These are phyloP conservation scores for Papiliotrema terrestris DNA, from an alignment of 1,284 basidiomycete species.

Conservation along the genomic window DNA sequence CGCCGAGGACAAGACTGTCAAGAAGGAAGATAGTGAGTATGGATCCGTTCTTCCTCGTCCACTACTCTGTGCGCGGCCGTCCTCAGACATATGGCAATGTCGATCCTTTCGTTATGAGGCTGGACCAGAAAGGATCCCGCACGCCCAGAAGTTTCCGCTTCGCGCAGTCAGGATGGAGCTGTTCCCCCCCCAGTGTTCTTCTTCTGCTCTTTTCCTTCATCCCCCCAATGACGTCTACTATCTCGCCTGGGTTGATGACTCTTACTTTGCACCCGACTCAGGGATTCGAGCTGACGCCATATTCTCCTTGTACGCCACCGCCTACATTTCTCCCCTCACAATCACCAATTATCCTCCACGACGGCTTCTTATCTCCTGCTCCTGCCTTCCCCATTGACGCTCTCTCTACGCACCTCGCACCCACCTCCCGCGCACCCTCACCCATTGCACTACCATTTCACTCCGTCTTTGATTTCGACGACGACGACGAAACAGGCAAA, in stretches of 20 bases:
- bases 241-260: not conserved
- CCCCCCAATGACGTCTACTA: not conserved
- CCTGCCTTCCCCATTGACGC: constrained; percentile 10
- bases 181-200: not conserved
- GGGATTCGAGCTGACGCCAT: constrained; percentile 6
- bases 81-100: not conserved
- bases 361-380: constrained; percentile 12
- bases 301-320: not conserved
- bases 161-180: not conserved
- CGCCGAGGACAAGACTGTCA: constrained; percentile 5
- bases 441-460: constrained; percentile 12
- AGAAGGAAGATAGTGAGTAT: constrained; percentile 19
- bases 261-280: not conserved
- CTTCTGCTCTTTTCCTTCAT: not conserved
- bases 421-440: constrained; percentile 6
- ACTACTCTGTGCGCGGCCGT: not conserved
- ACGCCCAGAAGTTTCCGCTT: not conserved
- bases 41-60: not conserved
- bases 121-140: too few relatives aligned
- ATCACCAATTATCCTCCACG: constrained; percentile 8
- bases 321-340: not conserved
- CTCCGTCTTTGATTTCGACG: constrained; percentile 10
- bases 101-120: not conserved
- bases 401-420: constrained; percentile 6
- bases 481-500: constrained; percentile 4